Conservation (phyloP, 2,329 filamentous ascomycete genomes). For the Pestalotiopsis sp. region DNA sequence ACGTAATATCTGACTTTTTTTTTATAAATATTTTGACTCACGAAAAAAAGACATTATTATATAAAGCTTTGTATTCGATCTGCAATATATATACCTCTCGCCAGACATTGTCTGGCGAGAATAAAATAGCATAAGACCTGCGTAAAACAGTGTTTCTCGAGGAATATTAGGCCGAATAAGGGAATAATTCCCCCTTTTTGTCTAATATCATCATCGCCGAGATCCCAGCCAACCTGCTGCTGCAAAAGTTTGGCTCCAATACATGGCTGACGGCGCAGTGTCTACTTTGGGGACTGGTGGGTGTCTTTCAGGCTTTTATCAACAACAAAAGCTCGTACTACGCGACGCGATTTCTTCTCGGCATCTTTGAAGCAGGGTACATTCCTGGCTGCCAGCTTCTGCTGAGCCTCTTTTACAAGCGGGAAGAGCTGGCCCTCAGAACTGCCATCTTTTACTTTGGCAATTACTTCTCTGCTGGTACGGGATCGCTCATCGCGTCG, state of each 20-base stretch:
- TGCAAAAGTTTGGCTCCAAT: slow-evolving; percentile 39
- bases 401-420: slow-evolving; percentile 43
- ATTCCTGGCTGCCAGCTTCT: slow-evolving; percentile 38
- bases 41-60: too few relatives aligned
- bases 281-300: slow-evolving; percentile 40
- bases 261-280: slow-evolving; percentile 42
- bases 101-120: not conserved
- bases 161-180: not conserved
- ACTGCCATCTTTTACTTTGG: slow-evolving; percentile 45
- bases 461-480: slow-evolving; percentile 35
- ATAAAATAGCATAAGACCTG: not conserved
- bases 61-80: not conserved
- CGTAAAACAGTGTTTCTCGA: not conserved
- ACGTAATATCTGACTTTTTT: too few relatives aligned
- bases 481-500: slow-evolving; percentile 3
- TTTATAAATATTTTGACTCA: too few relatives aligned
- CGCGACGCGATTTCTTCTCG: slow-evolving; percentile 39
- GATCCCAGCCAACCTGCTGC: slow-evolving; percentile 45
- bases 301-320: slow-evolving; percentile 42
- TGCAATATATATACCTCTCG: not conserved
- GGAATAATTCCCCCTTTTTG: too few relatives aligned
- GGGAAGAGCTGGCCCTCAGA: slow-evolving; percentile 40
- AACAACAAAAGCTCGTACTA: slow-evolving; percentile 36
- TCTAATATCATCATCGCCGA: slow-evolving; percentile 34
- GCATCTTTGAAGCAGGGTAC: slow-evolving; percentile 42